phyloP scores from a whole-genome alignment of 2,329 filamentous ascomycete genomes.

The Alternaria dauci region DNA sequence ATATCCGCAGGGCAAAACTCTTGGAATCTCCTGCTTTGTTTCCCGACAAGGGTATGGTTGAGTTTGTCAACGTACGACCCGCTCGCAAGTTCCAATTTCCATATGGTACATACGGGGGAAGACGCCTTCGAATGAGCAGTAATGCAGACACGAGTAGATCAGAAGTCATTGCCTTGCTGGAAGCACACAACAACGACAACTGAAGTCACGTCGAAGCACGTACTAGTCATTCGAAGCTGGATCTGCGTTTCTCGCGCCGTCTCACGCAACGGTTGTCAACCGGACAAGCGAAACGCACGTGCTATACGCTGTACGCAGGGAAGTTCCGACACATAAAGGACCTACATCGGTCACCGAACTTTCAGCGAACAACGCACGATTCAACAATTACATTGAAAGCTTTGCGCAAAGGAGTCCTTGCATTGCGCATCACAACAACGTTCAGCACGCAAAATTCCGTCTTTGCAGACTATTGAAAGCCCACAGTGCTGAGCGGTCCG shows the following conservation, averaged over 20 bases:
- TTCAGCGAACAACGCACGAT: not conserved
- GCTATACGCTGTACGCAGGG: not conserved
- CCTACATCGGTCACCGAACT: slow-evolving; percentile 3
- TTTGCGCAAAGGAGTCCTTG: not conserved
- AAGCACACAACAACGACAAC: not conserved
- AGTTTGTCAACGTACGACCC: not conserved
- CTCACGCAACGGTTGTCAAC: not conserved
- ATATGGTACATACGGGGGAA: not conserved
- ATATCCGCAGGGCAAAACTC: not conserved
- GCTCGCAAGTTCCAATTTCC: not conserved
- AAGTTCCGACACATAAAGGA: slow-evolving; percentile 1
- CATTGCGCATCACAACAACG: not conserved
- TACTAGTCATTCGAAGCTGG: not conserved
- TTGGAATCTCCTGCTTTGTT: not conserved
- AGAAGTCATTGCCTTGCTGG: not conserved
- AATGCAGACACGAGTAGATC: not conserved
- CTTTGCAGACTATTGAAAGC: not conserved
- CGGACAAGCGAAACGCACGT: not conserved
- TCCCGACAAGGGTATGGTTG: too few species aligned
- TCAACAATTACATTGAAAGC: not conserved
- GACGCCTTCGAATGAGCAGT: not conserved
- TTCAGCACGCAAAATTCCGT: not conserved
- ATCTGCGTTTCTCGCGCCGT: not conserved
- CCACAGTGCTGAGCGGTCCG: not conserved
- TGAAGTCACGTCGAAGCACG: not conserved